A percentile compares a stretch with the other conserved stretches of the same genome.
phyloP scores from a whole-genome alignment of 345 rosid species.

The Carallia brachiata region DNA sequence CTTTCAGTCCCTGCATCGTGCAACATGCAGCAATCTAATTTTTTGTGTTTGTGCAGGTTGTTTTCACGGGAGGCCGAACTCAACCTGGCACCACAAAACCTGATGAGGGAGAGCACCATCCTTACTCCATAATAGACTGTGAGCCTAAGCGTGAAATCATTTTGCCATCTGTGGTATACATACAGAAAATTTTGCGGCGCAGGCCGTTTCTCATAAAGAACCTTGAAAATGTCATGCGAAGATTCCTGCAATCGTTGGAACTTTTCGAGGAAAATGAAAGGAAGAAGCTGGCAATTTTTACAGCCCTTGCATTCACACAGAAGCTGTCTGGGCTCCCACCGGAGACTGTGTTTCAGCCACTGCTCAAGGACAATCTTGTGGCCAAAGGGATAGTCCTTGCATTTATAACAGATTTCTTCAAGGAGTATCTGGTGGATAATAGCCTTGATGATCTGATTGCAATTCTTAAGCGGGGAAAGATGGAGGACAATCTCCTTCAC shows the following conservation, averaged over 20 bases:
- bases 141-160: constrained; percentile 81
- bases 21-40: background rate
- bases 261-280: constrained; percentile 95
- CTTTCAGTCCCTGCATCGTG: too few species aligned
- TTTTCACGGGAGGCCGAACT: constrained; percentile 96
- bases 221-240: constrained; percentile 93
- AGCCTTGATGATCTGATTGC: constrained; percentile 91
- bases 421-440: constrained; percentile 92
- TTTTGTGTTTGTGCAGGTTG: constrained; percentile 50
- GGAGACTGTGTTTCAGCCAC: constrained; percentile 95
- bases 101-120: constrained; percentile 97
- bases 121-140: constrained; percentile 80
- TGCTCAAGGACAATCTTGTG: constrained; percentile 98
- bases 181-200: constrained; percentile 85
- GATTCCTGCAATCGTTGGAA: constrained; percentile 93
- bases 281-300: constrained; percentile 96
- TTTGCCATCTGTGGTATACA: constrained; percentile 82
- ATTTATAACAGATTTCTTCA: constrained; percentile 92
- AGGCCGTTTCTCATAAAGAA: constrained; percentile 94
- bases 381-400: constrained; percentile 97
- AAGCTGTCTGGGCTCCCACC: constrained; percentile 96
- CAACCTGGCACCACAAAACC: constrained; percentile 95
- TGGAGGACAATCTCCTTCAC: constrained; percentile 85
- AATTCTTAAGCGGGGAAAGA: constrained; percentile 88
- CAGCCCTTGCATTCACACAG: constrained; percentile 99